Percentiles rank a stretch among this genome's conserved stretches.
Evolutionary conservation across 2,329 filamentous ascomycete species (phyloP).

Genomic region (Cryphonectria naterciae): DNA sequence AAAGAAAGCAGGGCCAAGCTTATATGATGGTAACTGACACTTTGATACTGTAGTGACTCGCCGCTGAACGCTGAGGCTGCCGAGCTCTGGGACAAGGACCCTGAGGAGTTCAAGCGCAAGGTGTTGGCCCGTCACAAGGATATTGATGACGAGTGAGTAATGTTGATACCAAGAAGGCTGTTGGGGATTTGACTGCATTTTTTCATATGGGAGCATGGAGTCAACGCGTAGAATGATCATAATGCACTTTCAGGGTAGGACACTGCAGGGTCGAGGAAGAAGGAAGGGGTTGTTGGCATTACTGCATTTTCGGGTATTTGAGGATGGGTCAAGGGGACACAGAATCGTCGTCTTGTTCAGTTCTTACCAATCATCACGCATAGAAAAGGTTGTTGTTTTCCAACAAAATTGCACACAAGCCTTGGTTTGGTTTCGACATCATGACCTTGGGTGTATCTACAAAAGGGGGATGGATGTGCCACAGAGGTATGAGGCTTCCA

Average conservation of each 20-base stretch:
- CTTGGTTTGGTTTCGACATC: conserved; percentile 8
- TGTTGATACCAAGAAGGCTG: background rate
- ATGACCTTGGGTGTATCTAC: conserved; percentile 6
- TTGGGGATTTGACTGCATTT: conserved; percentile 28
- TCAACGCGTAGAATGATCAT: conserved; percentile 23
- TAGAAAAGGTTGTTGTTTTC: conserved; percentile 17
- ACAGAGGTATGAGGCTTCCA: background rate
- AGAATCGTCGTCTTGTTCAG: conserved; percentile 14
- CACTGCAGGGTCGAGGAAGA: conserved; percentile 21
- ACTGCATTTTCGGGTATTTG: conserved; percentile 27
- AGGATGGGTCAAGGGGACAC: conserved; percentile 11
- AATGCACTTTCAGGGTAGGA: conserved; percentile 17
- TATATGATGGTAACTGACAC: conserved; percentile 12
- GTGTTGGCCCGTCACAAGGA: conserved; percentile 66
- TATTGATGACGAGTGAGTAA: conserved; percentile 65
- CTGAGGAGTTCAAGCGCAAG: conserved; percentile 83
- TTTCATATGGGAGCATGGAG: conserved; percentile 28
- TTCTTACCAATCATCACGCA: conserved; percentile 19
- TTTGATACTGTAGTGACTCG: conserved; percentile 66
- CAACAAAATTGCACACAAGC: conserved; percentile 16
- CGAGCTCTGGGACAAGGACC: conserved; percentile 90
- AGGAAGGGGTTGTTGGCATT: conserved; percentile 15
- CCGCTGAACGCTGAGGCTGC: conserved; percentile 96
- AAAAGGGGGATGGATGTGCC: background rate
- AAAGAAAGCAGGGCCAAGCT: background rate